Evolutionary conservation across 805 yeast species (phyloP).

Genomic region (Saccharomycopsis sp.): DNA sequence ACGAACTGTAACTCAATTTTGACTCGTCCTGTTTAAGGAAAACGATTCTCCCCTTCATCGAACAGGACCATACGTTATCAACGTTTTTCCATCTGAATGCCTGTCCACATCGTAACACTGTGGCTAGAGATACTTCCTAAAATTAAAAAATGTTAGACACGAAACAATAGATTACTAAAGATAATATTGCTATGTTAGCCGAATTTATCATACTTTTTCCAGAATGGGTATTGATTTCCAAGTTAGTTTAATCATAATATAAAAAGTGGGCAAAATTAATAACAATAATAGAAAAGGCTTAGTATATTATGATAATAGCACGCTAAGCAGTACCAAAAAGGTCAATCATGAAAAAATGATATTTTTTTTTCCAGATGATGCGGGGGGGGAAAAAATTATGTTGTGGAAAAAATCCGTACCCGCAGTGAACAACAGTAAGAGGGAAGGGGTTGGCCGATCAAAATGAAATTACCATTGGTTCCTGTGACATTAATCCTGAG

Average conservation of each 20-base stretch:
- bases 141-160: too few species aligned
- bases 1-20: constrained; percentile 44
- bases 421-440: too few species aligned
- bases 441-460: too few species aligned
- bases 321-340: too few species aligned
- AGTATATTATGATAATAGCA: too few species aligned
- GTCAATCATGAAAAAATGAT: too few species aligned
- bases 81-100: constrained; percentile 71
- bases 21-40: constrained; percentile 54
- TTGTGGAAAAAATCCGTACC: too few species aligned
- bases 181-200: constrained; percentile 4
- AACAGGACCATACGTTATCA: constrained; percentile 59
- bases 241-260: constrained; percentile 5
- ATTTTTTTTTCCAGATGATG: too few species aligned
- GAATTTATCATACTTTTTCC: constrained; percentile 20
- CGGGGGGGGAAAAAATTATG: too few species aligned
- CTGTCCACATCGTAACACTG: constrained; percentile 79
- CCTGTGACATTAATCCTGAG: too few species aligned
- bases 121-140: constrained; percentile 50
- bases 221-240: constrained; percentile 19
- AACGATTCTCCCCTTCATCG: constrained; percentile 52
- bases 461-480: too few species aligned
- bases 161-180: not conserved
- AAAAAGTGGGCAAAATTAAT: not conserved
- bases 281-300: not conserved